Evolutionary conservation across 805 yeast species (phyloP).

Genomic region (Candida manassasensis): DNA sequence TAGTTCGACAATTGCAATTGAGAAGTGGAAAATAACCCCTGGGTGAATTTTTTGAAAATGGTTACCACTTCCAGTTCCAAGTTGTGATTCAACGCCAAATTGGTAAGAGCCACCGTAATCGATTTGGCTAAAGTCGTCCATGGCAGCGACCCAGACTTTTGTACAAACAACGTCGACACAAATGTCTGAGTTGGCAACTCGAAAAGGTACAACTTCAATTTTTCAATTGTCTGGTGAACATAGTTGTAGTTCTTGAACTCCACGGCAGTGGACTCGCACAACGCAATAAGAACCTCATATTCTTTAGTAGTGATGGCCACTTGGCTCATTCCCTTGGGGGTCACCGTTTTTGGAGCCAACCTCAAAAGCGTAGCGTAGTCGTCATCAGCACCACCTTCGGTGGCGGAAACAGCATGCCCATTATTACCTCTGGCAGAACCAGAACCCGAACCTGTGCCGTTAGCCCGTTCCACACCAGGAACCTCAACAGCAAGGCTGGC

Average conservation of each 20-base stretch:
- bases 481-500: constrained; percentile 31
- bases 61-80: constrained; percentile 20
- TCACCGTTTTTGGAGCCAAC: constrained; percentile 5
- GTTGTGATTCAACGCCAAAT: constrained; percentile 24
- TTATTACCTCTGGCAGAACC: neutral
- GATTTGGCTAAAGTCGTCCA: constrained; percentile 32
- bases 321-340: constrained; percentile 13
- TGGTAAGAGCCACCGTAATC: constrained; percentile 29
- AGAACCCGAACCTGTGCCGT: neutral
- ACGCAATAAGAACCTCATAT: constrained; percentile 52
- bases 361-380: constrained; percentile 19
- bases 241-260: constrained; percentile 26
- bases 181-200: constrained; percentile 44
- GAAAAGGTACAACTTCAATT: constrained; percentile 43
- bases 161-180: constrained; percentile 26
- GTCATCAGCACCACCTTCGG: constrained; percentile 11
- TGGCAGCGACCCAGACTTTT: constrained; percentile 25
- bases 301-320: constrained; percentile 49
- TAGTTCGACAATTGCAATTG: constrained; percentile 27
- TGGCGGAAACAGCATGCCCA: neutral
- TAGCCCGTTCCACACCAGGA: constrained; percentile 8
- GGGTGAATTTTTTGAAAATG: constrained; percentile 24
- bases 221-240: constrained; percentile 39
- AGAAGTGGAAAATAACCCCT: constrained; percentile 18
- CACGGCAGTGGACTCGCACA: constrained; percentile 40